Conservation (phyloP, 148 eudicot species). For the Rhododendron griersonianum region DNA sequence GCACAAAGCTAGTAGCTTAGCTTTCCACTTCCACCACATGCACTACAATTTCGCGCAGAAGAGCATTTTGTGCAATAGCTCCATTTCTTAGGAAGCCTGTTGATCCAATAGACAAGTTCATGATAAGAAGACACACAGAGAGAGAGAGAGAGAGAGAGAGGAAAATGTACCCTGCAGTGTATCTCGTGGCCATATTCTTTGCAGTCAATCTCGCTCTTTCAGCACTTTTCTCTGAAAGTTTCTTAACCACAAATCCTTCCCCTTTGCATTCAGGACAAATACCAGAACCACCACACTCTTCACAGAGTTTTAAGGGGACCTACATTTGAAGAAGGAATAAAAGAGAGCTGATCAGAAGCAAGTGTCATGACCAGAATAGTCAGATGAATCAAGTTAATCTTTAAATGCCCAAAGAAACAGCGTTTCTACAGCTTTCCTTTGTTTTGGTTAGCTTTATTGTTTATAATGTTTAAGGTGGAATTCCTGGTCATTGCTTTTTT, state of each 20-base stretch:
- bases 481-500: not conserved
- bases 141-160: not conserved
- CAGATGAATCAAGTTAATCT: not conserved
- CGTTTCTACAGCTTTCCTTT: not conserved
- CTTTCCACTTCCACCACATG: conserved; percentile 85
- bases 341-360: not conserved
- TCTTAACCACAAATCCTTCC: conserved; percentile 86
- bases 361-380: not conserved
- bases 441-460: not conserved
- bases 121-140: not conserved
- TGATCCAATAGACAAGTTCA: not conserved
- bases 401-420: not conserved
- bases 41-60: conserved; percentile 68
- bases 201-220: conserved; percentile 70
- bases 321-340: conserved; percentile 25
- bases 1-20: conserved; percentile 28
- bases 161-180: conserved; percentile 71
- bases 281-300: conserved; percentile 87
- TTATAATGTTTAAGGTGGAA: not conserved
- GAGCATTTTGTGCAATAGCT: conserved; percentile 91
- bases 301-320: conserved; percentile 60
- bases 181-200: conserved; percentile 78
- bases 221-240: conserved; percentile 61
- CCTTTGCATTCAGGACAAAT: conserved; percentile 92
- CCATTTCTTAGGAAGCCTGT: conserved; percentile 99